A percentile compares a stretch with the other conserved stretches of the same genome.
phyloP scores from a whole-genome alignment of 805 yeast species.

The Pichia manshurica region DNA sequence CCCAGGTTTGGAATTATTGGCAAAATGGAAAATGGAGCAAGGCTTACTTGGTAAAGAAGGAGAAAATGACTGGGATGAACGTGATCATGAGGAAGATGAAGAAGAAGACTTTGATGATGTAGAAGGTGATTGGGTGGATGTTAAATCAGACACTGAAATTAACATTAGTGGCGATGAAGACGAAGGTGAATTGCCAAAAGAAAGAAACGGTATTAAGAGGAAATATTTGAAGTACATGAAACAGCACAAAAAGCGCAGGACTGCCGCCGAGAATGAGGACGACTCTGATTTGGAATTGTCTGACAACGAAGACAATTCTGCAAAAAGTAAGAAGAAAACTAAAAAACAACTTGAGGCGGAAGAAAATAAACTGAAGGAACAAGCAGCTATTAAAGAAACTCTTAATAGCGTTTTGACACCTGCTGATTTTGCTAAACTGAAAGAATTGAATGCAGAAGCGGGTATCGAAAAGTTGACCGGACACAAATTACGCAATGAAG shows the following conservation, averaged over 20 bases:
- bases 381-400: slow-evolving; percentile 54
- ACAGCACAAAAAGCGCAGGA: slow-evolving; percentile 26
- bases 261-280: slow-evolving; percentile 27
- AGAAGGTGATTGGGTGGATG: slow-evolving; percentile 90
- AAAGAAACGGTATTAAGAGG: slow-evolving; percentile 31
- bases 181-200: slow-evolving; percentile 31
- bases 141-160: slow-evolving; percentile 67
- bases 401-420: slow-evolving; percentile 69
- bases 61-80: slow-evolving; percentile 57
- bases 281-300: slow-evolving; percentile 50
- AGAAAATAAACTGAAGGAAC: slow-evolving; percentile 29
- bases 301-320: slow-evolving; percentile 36
- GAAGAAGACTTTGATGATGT: slow-evolving; percentile 45
- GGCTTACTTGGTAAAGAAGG: slow-evolving; percentile 49
- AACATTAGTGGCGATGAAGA: slow-evolving; percentile 47
- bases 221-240: slow-evolving; percentile 30
- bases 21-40: slow-evolving; percentile 71
- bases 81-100: slow-evolving; percentile 36
- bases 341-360: slow-evolving; percentile 27
- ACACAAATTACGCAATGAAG: slow-evolving; percentile 56
- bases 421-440: slow-evolving; percentile 94
- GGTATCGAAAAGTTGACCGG: slow-evolving; percentile 81
- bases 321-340: slow-evolving; percentile 30
- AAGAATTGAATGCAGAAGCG: slow-evolving; percentile 78
- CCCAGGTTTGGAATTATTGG: slow-evolving; percentile 87